Evolutionary conservation across 306 rosid genomes (phyloP), one percentile per base, ranked within the genome.

Genomic region (Quercus robur): DNA sequence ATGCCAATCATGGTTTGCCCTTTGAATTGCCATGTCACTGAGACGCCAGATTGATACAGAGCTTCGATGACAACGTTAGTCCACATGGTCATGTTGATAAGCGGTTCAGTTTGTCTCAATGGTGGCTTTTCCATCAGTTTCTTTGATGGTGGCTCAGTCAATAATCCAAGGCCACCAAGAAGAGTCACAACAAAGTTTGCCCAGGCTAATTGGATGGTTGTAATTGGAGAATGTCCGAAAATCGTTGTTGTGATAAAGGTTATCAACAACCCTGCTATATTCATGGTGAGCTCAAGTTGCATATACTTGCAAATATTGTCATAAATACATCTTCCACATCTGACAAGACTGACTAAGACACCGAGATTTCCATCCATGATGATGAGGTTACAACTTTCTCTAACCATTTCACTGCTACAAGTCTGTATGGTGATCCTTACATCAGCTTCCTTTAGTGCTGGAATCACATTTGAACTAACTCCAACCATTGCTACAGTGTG

Each of bases 211-310:
- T 67, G 72, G 54, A 82, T 9, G 13, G 49, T 58, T 0, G 76
- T 59, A 21, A 82, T 18, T 10, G 79, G 51, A 59, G 71, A 12
- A 1, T 1, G 1, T 64, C 82, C 79, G 8, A 3, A 57, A 12
- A 3, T 17, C 6, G 31, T 2, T 23, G 76, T 49, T n/a, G 76
- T 67, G 13, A 82, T 14, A 1, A 19, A 20, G 17, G 78, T 9
- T 18, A 52, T 82, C 82, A 73, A 20, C 19, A 76, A 19, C 17
- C 71, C 75, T 7, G 85, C 25, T 10, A 68, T 68, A 21, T 46
- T 77, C 66, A 56, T 68, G 75, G 69, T 44, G 19, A 82, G 76
- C 73, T 46, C 72, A n/a, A 82, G 44, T 82, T 82, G 85, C 38
- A 82, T 68, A 56, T 49, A 78, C 79, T 82, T 82, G 26, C 25